These are phyloP conservation scores for Ceratocystiopsis sp. DNA, from an alignment of 2,329 filamentous ascomycete genomes.

Conservation along the genomic window DNA sequence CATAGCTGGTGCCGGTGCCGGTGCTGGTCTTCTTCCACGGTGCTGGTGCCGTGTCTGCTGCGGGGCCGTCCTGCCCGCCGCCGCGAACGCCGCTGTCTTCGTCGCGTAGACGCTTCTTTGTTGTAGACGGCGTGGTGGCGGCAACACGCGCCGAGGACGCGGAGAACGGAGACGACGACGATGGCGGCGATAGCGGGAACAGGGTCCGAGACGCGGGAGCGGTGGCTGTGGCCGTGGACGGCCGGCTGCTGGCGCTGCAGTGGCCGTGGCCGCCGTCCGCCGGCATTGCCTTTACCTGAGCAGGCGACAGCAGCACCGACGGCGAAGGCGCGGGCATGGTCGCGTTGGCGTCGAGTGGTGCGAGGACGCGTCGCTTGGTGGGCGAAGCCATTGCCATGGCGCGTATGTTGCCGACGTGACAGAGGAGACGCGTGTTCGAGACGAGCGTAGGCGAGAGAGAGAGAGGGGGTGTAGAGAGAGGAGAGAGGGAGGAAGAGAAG, in stretches of 20 bases:
- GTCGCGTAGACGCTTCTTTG: no score
- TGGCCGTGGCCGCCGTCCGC: background rate
- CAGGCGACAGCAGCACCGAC: background rate
- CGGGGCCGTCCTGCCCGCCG: background rate
- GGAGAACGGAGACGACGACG: no score
- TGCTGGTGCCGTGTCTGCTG: background rate
- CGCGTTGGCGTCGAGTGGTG: slow-evolving; percentile 28
- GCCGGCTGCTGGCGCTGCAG: background rate
- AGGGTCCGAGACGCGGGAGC: no score
- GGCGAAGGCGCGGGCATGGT: slow-evolving; percentile 14
- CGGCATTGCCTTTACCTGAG: background rate
- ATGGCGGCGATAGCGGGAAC: no score
- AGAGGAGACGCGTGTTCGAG: background rate
- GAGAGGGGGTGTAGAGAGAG: background rate
- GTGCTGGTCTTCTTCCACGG: background rate
- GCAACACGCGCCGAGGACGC: no score
- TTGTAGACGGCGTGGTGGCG: no score
- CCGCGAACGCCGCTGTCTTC: no score
- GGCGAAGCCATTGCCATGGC: slow-evolving; percentile 17
- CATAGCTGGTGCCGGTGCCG: background rate
- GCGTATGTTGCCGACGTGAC: background rate
- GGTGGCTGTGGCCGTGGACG: no score
- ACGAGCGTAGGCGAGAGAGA: background rate
- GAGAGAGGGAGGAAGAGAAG: background rate
- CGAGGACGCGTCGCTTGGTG: slow-evolving; percentile 31